phyloP scores from a whole-genome alignment of 2,329 filamentous ascomycete species.

The Claviceps pazoutovae region DNA sequence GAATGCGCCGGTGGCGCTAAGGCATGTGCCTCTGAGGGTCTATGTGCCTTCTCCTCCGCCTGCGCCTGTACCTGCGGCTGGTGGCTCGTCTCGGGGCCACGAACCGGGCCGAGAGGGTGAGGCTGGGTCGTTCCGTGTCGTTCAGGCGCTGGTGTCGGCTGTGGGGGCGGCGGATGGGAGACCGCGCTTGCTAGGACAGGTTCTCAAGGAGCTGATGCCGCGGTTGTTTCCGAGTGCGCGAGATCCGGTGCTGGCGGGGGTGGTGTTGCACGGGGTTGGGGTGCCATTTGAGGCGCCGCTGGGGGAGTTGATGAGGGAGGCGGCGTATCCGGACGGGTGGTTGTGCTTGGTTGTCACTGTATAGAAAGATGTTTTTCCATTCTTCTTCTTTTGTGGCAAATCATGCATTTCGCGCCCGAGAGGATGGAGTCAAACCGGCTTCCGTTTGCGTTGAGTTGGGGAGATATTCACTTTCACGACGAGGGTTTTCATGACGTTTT shows the following conservation, averaged over 20 bases:
- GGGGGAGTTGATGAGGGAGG: constrained; percentile 69
- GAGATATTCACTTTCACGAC: too few relatives aligned
- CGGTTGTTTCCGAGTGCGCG: constrained; percentile 75
- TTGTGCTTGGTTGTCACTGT: constrained; percentile 69
- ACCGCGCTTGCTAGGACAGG: constrained; percentile 53
- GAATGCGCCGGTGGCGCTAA: constrained; percentile 58
- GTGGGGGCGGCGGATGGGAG: constrained; percentile 17
- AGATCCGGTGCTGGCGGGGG: constrained; percentile 70
- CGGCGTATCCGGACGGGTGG: constrained; percentile 87
- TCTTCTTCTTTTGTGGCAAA: neutral
- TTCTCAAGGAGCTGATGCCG: constrained; percentile 62
- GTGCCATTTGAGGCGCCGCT: constrained; percentile 70
- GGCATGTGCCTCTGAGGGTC: constrained; percentile 73
- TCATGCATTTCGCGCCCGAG: too few relatives aligned
- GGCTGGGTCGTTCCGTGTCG: constrained; percentile 48
- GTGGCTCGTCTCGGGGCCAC: too few relatives aligned
- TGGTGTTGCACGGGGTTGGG: constrained; percentile 71
- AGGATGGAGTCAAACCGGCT: too few relatives aligned
- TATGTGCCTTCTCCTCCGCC: constrained; percentile 50
- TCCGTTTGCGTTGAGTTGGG: too few relatives aligned
- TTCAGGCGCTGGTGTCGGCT: constrained; percentile 61
- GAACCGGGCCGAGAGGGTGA: constrained; percentile 8
- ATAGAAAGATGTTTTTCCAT: constrained; percentile 24
- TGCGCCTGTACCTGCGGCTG: too few relatives aligned
- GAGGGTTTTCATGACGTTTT: too few relatives aligned